Conservation (phyloP, 805 yeast species). For the Kluyveromyces siamensis region DNA sequence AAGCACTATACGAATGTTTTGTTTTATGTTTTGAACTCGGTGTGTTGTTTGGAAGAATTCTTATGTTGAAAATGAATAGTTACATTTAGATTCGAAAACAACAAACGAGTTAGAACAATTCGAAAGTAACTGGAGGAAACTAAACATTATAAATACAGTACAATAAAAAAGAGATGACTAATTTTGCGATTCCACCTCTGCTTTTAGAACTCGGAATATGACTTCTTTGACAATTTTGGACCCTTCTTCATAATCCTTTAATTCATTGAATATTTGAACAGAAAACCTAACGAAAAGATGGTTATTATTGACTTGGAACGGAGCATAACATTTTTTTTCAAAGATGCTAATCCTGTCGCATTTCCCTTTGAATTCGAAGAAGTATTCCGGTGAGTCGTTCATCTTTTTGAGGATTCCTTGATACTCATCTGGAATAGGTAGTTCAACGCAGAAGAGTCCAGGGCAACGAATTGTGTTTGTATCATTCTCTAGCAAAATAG, state of each 20-base stretch:
- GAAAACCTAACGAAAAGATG: slow-evolving; percentile 42
- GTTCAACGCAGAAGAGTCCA: slow-evolving; percentile 30
- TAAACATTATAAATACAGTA: too few species aligned
- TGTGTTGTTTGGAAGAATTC: too few species aligned
- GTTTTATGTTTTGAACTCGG: too few species aligned
- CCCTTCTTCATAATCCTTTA: slow-evolving; percentile 43
- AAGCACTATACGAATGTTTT: too few species aligned
- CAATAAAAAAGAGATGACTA: not conserved
- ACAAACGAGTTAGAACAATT: too few species aligned
- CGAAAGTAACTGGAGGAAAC: too few species aligned
- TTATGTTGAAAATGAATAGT: too few species aligned
- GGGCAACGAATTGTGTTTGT: slow-evolving; percentile 10
- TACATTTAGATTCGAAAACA: too few species aligned
- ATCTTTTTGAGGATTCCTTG: slow-evolving; percentile 9
- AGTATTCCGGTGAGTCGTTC: slow-evolving; percentile 9
- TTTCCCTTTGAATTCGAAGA: slow-evolving; percentile 10
- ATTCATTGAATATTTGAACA: slow-evolving; percentile 52
- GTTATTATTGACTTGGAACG: slow-evolving; percentile 35
- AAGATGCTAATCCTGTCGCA: slow-evolving; percentile 17
- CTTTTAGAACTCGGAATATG: slow-evolving; percentile 17
- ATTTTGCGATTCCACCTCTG: not conserved
- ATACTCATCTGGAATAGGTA: slow-evolving; percentile 32
- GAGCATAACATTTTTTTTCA: slow-evolving; percentile 40
- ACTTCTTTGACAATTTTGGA: slow-evolving; percentile 31
- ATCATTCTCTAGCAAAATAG: slow-evolving; percentile 23